Percentiles rank a stretch among this genome's conserved stretches.
These are phyloP conservation scores for Acacia pycnantha DNA, from an alignment of 331 rosid species.

Conservation along the genomic window DNA sequence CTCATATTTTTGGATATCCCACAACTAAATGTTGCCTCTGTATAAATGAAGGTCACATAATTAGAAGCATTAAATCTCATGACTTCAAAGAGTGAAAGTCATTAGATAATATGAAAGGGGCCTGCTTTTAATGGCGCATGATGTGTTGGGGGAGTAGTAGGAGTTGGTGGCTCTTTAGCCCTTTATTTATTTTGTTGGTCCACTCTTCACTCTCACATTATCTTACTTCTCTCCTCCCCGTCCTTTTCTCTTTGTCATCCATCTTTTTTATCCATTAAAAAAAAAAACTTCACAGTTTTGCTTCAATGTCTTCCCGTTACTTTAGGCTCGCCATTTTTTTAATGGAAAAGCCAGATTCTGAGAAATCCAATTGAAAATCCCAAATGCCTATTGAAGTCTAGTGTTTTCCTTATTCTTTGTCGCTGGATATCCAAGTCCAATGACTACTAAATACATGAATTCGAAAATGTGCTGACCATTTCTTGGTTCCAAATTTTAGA, in stretches of 20 bases:
- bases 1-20: slow-evolving; percentile 24
- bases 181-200: slow-evolving; percentile 50
- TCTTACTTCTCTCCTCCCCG: slow-evolving; percentile 22
- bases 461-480: neutral
- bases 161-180: slow-evolving; percentile 33
- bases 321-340: neutral
- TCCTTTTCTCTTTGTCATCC: slow-evolving; percentile 2
- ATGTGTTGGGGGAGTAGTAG: slow-evolving; percentile 23
- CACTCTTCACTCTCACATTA: slow-evolving; percentile 39
- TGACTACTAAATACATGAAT: neutral
- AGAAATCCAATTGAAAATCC: neutral
- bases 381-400: neutral
- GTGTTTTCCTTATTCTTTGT: neutral
- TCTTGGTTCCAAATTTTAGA: no score
- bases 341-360: neutral
- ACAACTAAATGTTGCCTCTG: slow-evolving; percentile 32
- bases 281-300: neutral
- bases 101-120: neutral
- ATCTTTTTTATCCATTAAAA: neutral
- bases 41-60: slow-evolving; percentile 26
- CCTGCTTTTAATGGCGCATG: slow-evolving; percentile 33
- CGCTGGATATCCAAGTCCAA: neutral
- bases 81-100: neutral
- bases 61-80: neutral
- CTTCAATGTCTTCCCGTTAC: neutral